Conservation (phyloP, 768 basidiomycete species). For the Lactarius psammicola region DNA sequence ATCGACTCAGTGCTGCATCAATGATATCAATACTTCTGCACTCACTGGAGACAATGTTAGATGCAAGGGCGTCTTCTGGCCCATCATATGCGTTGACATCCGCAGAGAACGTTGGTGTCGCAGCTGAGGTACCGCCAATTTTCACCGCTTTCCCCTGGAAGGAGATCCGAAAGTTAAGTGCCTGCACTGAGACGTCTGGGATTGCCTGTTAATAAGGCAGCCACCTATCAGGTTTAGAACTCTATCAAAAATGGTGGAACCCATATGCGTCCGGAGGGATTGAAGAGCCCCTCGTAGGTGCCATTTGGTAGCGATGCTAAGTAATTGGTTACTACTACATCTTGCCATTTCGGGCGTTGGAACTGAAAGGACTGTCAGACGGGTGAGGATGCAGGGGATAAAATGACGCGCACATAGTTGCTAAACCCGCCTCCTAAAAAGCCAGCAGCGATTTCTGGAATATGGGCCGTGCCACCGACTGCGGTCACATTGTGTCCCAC, state of each 20-base stretch:
- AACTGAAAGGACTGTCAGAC: conserved; percentile 39
- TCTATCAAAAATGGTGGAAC: background rate
- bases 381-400: background rate
- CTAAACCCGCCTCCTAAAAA: conserved; percentile 79
- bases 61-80: too few species aligned
- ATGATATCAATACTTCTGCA: too few species aligned
- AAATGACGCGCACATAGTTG: conserved; percentile 50
- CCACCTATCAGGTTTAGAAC: background rate
- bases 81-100: too few species aligned
- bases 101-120: conserved; percentile 58
- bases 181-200: conserved; percentile 62
- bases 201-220: conserved; percentile 38
- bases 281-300: conserved; percentile 50
- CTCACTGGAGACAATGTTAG: too few species aligned
- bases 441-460: conserved; percentile 57
- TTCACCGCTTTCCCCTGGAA: conserved; percentile 36
- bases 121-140: conserved; percentile 58
- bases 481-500: conserved; percentile 50
- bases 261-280: conserved; percentile 50
- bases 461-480: conserved; percentile 59
- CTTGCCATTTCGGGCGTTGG: conserved; percentile 52
- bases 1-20: too few species aligned
- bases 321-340: conserved; percentile 42
- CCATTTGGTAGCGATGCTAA: conserved; percentile 44
- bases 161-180: conserved; percentile 45